Conservation (phyloP, 305 asterid species). For the Fraxinus paxiana region DNA sequence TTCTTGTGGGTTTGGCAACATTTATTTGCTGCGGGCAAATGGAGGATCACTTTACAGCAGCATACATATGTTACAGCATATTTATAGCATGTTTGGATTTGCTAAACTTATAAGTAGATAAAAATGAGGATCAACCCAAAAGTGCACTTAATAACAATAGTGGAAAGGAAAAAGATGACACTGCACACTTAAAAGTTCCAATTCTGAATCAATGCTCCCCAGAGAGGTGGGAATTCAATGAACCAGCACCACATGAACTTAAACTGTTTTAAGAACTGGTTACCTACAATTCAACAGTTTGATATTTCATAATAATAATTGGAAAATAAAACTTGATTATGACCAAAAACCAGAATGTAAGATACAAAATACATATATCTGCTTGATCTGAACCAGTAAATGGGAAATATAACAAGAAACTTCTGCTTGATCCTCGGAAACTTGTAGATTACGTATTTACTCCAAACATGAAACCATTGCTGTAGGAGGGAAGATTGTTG, state of each 20-base stretch:
- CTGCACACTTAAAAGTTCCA: background rate
- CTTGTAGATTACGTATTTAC: constrained; percentile 27
- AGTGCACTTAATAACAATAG: background rate
- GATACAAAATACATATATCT: background rate
- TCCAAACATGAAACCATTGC: constrained; percentile 34
- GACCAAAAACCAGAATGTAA: background rate
- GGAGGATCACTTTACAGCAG: background rate
- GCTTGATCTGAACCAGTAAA: background rate
- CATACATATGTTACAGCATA: background rate
- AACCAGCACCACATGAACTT: background rate
- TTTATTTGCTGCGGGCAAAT: background rate
- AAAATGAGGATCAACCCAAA: background rate
- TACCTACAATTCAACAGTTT: background rate
- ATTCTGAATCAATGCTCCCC: too few relatives aligned
- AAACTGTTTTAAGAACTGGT: background rate
- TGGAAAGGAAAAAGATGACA: background rate
- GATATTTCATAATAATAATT: background rate
- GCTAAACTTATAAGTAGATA: background rate
- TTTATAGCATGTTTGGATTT: background rate
- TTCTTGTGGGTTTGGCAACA: background rate
- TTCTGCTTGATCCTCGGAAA: background rate
- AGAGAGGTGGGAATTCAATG: too few relatives aligned
- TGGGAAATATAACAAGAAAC: background rate
- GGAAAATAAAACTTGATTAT: background rate
- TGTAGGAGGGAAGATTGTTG: constrained; percentile 29